A percentile compares a stretch with the other conserved stretches of the same genome.
phyloP scores from a whole-genome alignment of 2,329 filamentous ascomycete genomes.

The Leptographium flavum region DNA sequence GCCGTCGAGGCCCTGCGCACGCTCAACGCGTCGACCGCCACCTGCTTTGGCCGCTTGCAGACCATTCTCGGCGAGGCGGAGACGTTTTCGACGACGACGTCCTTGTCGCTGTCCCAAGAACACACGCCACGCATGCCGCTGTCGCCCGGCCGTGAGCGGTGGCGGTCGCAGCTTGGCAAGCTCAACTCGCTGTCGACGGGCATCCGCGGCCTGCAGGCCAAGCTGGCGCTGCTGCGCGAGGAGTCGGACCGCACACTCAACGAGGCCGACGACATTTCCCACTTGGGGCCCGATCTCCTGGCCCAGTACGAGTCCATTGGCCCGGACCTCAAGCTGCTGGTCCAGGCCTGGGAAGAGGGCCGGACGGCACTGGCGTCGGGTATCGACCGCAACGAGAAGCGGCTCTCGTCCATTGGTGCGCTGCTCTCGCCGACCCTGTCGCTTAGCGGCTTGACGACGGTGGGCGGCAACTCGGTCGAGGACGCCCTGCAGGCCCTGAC shows the following conservation, averaged over 20 bases:
- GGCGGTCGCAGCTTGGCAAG: slow-evolving; percentile 77
- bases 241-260: slow-evolving; percentile 73
- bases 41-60: slow-evolving; percentile 51
- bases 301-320: slow-evolving; percentile 92
- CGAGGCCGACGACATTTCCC: slow-evolving; percentile 54
- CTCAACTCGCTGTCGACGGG: slow-evolving; percentile 79
- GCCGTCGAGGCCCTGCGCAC: slow-evolving; percentile 61
- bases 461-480: slow-evolving; percentile 26
- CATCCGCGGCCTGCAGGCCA: slow-evolving; percentile 84
- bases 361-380: slow-evolving; percentile 69
- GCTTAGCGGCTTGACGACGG: slow-evolving; percentile 52
- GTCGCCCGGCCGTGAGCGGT: slow-evolving; percentile 65
- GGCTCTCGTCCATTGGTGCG: slow-evolving; percentile 47
- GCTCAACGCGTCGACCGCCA: slow-evolving; percentile 45
- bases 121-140: slow-evolving; percentile 44
- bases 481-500: slow-evolving; percentile 63
- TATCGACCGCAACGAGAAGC: slow-evolving; percentile 67
- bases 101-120: too few species aligned
- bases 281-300: slow-evolving; percentile 67
- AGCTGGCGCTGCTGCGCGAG: slow-evolving; percentile 81
- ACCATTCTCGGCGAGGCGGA: slow-evolving; percentile 67
- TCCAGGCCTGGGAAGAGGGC: slow-evolving; percentile 78
- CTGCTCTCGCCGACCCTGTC: slow-evolving; percentile 45
- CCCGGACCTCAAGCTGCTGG: slow-evolving; percentile 63
- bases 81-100: slow-evolving; percentile 41